These are phyloP conservation scores for Kernera saxatilis DNA, from an alignment of 345 rosid species.

Conservation along the genomic window DNA sequence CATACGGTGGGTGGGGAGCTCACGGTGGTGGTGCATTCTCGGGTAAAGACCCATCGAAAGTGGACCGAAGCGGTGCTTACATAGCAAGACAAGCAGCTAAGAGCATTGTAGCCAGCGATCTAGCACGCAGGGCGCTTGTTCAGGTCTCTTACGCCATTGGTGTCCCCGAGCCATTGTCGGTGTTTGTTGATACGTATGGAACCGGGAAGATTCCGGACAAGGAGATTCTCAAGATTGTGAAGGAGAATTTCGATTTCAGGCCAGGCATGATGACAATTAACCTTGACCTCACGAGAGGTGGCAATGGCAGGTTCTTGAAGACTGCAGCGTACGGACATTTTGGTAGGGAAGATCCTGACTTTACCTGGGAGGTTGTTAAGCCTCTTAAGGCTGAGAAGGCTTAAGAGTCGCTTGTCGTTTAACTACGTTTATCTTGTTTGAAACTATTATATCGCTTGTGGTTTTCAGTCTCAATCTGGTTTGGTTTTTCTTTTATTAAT, in stretches of 20 bases:
- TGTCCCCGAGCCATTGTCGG: slow-evolving; percentile 69
- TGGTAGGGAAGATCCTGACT: slow-evolving; percentile 73
- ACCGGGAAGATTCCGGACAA: slow-evolving; percentile 76
- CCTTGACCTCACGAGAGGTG: slow-evolving; percentile 77
- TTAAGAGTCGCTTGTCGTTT: slow-evolving; percentile 28
- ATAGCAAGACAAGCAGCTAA: slow-evolving; percentile 82
- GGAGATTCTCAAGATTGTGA: slow-evolving; percentile 78
- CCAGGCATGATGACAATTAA: slow-evolving; percentile 82
- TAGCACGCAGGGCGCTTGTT: slow-evolving; percentile 63
- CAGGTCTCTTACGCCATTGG: slow-evolving; percentile 74
- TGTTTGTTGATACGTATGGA: slow-evolving; percentile 59
- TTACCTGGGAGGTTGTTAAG: slow-evolving; percentile 79
- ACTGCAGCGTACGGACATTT: slow-evolving; percentile 84
- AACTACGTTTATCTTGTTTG: slow-evolving; percentile 14
- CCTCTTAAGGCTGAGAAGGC: slow-evolving; percentile 74
- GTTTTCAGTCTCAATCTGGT: neutral
- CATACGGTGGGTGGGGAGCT: slow-evolving; percentile 77
- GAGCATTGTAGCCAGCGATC: slow-evolving; percentile 67
- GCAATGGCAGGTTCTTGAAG: slow-evolving; percentile 71
- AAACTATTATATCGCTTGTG: neutral
- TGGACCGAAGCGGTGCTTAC: slow-evolving; percentile 78
- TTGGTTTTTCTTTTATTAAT: neutral
- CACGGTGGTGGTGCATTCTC: slow-evolving; percentile 86
- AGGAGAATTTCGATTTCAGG: slow-evolving; percentile 81
- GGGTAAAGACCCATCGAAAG: slow-evolving; percentile 76